Evolutionary conservation across 208 protist genomes (phyloP).

Genomic region (Trypanosoma rangeli): DNA sequence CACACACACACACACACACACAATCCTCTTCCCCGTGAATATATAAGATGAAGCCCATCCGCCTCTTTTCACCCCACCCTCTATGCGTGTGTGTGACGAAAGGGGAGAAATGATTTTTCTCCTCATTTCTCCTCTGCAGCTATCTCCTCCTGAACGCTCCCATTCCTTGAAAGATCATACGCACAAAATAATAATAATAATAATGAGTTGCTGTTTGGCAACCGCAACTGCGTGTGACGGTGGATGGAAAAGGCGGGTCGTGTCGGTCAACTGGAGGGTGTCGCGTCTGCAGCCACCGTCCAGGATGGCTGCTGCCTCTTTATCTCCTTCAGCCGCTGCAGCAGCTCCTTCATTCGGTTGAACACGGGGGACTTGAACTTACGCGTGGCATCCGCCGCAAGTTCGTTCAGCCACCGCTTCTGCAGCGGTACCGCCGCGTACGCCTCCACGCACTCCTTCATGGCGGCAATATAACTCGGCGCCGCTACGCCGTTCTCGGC

Average conservation of each 20-base stretch:
- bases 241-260: not conserved
- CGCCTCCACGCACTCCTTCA: constrained; percentile 69
- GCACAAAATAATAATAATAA: not conserved
- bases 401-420: constrained; percentile 54
- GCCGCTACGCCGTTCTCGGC: not conserved
- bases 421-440: constrained; percentile 67
- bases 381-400: constrained; percentile 81
- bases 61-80: no score
- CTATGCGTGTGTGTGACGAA: no score
- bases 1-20: no score
- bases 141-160: no score
- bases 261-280: not conserved
- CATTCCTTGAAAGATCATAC: not conserved
- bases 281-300: not conserved
- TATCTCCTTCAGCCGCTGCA: constrained; percentile 79
- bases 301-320: constrained; percentile 36
- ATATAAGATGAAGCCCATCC: no score
- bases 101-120: no score
- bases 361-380: constrained; percentile 88
- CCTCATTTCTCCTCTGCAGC: no score
- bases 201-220: not conserved
- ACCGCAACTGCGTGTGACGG: not conserved
- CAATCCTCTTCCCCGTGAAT: no score
- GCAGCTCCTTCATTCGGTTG: constrained; percentile 81
- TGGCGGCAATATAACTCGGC: constrained; percentile 37